phyloP scores from a whole-genome alignment of 1,139 yeast genomes.

The Protomyces macrosporus region DNA sequence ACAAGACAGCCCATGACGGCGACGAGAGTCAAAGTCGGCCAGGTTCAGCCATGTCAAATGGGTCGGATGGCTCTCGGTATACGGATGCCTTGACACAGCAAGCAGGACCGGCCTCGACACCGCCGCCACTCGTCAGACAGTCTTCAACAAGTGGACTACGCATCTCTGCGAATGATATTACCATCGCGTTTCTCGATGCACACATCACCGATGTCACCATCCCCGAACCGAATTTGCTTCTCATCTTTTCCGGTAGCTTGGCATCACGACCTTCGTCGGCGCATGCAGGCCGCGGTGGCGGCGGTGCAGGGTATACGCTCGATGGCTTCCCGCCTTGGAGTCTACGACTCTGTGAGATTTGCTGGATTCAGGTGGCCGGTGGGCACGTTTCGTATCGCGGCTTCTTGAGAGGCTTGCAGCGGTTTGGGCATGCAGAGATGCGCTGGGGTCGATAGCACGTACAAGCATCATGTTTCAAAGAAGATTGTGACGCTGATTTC shows the following conservation, averaged over 20 bases:
- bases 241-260: conserved; percentile 76
- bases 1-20: neutral
- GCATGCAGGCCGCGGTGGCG: neutral
- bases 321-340: conserved; percentile 99
- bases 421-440: conserved; percentile 23
- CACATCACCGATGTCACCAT: conserved; percentile 41
- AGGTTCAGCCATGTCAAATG: neutral
- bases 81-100: neutral
- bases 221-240: conserved; percentile 80
- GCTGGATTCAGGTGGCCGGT: conserved; percentile 33
- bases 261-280: neutral
- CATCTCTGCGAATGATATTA: conserved; percentile 1
- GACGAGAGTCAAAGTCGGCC: neutral
- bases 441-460: conserved; percentile 20
- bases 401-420: conserved; percentile 11
- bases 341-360: conserved; percentile 78
- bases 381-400: conserved; percentile 18
- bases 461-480: neutral
- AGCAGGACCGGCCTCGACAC: neutral
- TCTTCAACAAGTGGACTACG: neutral
- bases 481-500: no score
- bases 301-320: conserved; percentile 45
- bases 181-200: conserved; percentile 19
- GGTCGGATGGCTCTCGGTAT: neutral
- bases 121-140: neutral